Conservation (phyloP, 75 land plant genomes). For the Adiantum capillusveneris region DNA sequence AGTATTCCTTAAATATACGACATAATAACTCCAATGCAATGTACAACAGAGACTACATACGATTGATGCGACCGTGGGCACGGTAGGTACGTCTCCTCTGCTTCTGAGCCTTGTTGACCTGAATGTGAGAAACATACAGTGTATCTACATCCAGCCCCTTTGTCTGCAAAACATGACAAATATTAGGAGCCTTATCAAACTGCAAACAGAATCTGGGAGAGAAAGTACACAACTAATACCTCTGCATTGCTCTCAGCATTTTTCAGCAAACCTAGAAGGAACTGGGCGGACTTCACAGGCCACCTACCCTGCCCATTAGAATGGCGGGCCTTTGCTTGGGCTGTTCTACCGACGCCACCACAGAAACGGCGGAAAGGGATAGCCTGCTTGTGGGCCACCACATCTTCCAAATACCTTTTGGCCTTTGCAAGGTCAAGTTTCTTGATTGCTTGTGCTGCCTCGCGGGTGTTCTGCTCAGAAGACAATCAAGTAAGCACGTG, state of each 20-base stretch:
- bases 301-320: slow-evolving; percentile 88
- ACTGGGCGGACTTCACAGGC: slow-evolving; percentile 80
- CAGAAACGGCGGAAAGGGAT: slow-evolving; percentile 81
- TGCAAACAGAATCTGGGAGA: too few relatives aligned
- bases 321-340: slow-evolving; percentile 83
- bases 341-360: slow-evolving; percentile 92
- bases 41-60: slow-evolving; percentile 31
- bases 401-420: slow-evolving; percentile 91
- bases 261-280: slow-evolving; percentile 65
- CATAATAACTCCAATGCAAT: not conserved
- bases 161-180: slow-evolving; percentile 26
- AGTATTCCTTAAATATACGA: not conserved
- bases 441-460: slow-evolving; percentile 81
- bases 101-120: slow-evolving; percentile 90
- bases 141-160: slow-evolving; percentile 92
- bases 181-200: too few relatives aligned
- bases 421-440: slow-evolving; percentile 79
- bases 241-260: slow-evolving; percentile 94
- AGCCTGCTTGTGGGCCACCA: slow-evolving; percentile 82
- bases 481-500: too few relatives aligned
- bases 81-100: slow-evolving; percentile 92
- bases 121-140: slow-evolving; percentile 80
- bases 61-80: slow-evolving; percentile 93
- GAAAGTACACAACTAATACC: slow-evolving; percentile 30
- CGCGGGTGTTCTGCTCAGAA: slow-evolving; percentile 63